Evolutionary conservation across 2,329 filamentous ascomycete genomes (phyloP).

Genomic region (Sphaerulina musiva): DNA sequence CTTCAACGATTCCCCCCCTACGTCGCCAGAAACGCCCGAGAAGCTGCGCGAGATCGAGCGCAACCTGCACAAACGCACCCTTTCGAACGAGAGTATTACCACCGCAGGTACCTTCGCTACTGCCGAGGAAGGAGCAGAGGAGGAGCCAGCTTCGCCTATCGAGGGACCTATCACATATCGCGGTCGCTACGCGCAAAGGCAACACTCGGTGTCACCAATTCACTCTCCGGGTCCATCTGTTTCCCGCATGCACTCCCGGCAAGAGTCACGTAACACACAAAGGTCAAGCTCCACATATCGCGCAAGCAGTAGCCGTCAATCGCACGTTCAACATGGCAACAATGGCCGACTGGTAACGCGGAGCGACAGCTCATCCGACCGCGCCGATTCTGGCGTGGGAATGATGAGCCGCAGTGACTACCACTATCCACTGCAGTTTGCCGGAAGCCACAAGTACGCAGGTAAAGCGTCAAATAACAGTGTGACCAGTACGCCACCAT

Average conservation of each 20-base stretch:
- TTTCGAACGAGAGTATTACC: slow-evolving; percentile 55
- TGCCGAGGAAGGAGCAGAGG: slow-evolving; percentile 40
- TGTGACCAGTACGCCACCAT: slow-evolving; percentile 13
- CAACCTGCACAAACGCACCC: slow-evolving; percentile 41
- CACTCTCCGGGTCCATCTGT: neutral
- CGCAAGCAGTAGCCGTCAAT: neutral
- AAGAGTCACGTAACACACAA: slow-evolving; percentile 8
- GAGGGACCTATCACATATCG: slow-evolving; percentile 2
- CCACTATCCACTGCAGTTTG: slow-evolving; percentile 26
- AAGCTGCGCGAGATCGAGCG: slow-evolving; percentile 31
- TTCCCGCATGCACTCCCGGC: slow-evolving; percentile 7
- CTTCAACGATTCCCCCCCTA: slow-evolving; percentile 22
- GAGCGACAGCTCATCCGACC: slow-evolving; percentile 24
- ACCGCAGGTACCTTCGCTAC: slow-evolving; percentile 59
- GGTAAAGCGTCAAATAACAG: slow-evolving; percentile 7
- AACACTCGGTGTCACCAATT: slow-evolving; percentile 9
- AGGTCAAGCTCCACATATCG: slow-evolving; percentile 3
- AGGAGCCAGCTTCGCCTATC: slow-evolving; percentile 7
- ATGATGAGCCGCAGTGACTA: slow-evolving; percentile 24
- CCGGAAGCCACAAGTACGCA: slow-evolving; percentile 5
- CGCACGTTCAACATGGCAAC: slow-evolving; percentile 1
- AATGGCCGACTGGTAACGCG: slow-evolving; percentile 5
- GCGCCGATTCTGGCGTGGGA: slow-evolving; percentile 31
- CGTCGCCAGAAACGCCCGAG: slow-evolving; percentile 32
- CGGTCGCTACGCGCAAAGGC: slow-evolving; percentile 1